Evolutionary conservation across 148 eudicot genomes (phyloP).

Genomic region (Chenopodium suecicum): DNA sequence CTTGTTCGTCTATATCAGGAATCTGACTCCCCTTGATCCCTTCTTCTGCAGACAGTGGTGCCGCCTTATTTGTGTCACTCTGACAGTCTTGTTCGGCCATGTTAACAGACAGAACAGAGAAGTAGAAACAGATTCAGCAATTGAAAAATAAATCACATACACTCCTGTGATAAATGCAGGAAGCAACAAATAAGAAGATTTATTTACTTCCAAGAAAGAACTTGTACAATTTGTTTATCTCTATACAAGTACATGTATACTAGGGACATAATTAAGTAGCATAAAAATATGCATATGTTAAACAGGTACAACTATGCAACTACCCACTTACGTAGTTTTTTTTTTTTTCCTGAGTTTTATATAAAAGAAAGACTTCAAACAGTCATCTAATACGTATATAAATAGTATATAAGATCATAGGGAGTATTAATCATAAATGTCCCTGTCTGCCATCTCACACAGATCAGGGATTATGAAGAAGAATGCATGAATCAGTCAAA

Average conservation of each 20-base stretch:
- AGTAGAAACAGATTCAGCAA: not conserved
- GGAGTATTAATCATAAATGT: not conserved
- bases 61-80: not conserved
- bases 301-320: too few relatives aligned
- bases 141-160: not conserved
- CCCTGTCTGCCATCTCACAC: not conserved
- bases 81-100: constrained; percentile 21
- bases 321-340: not conserved
- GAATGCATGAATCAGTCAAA: not conserved
- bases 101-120: constrained; percentile 11
- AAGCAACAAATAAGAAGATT: not conserved
- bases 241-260: not conserved
- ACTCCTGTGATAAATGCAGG: not conserved
- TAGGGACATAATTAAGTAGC: not conserved
- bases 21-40: constrained; percentile 22
- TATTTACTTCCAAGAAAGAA: not conserved
- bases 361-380: not conserved
- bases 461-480: not conserved
- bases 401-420: not conserved
- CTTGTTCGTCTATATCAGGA: constrained; percentile 17
- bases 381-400: too few relatives aligned
- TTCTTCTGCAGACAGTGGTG: constrained; percentile 21
- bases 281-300: not conserved
- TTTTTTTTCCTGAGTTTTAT: not conserved
- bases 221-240: too few relatives aligned